Evolutionary conservation across 805 yeast genomes (phyloP), one percentile per base, ranked within the genome.

Genomic region (Candida vaughaniae): DNA sequence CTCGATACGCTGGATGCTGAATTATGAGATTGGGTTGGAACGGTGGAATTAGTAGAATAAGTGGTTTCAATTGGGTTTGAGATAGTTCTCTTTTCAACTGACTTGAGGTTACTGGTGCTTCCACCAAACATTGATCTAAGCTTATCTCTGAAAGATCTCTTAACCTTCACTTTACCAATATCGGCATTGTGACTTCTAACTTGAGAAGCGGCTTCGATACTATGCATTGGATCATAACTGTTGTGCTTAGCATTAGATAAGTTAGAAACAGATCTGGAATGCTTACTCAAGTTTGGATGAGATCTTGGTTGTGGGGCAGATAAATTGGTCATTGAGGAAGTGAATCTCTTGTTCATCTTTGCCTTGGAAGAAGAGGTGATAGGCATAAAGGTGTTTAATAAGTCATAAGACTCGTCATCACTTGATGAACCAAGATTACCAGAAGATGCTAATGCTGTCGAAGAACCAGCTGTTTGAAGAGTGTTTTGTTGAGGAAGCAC

Each of bases 31-130:
- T 26, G 18, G 23, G 26, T 20, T 25, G 42, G 38, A 20, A 35
- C 42, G 8, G 29, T 22, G 4, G 34, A 27, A 27, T 39, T 39
- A 9, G 38, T 30, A 3, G 49, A 45, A 23, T 40, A 38, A 22
- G 49, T 42, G n/a, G 46, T 39, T 22, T 38, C 46, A n/a, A 45
- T 6, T 31, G 49, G 49, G 7, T 32, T 22, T 9, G 49, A 45
- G 15, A 45, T 45, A 9, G 22, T 7, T 33, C 30, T 33, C 25
- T 15, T 22, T 14, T 28, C 18, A 7, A 22, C 16, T 15, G 16
- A 11, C 15, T 36, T 16, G 19, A 18, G 29, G 2, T 23, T 19
- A 10, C 28, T 10, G 6, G 36, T 15, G 10, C 23, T 20, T 6
- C 23, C 10, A 18, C 46, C 45, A 31, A 45, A 45, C 12, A 45